phyloP scores from a whole-genome alignment of 2,329 filamentous ascomycete species.

The Diplodia corticola region DNA sequence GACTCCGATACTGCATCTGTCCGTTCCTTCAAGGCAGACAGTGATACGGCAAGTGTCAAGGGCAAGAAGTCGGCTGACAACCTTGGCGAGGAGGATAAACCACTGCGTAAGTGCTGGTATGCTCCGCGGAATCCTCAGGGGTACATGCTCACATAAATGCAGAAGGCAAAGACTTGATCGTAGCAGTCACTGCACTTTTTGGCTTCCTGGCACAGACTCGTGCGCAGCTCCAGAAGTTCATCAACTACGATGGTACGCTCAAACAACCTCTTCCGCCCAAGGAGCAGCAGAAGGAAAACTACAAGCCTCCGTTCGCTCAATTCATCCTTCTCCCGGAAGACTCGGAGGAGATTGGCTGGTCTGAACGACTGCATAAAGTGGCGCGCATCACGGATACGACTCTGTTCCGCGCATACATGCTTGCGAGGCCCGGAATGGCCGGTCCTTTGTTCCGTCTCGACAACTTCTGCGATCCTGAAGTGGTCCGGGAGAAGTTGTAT shows the following conservation, averaged over 20 bases:
- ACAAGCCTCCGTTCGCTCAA: constrained; percentile 46
- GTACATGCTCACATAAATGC: background rate
- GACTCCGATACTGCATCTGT: constrained; percentile 59
- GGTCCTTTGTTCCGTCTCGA: constrained; percentile 90
- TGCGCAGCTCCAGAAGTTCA: constrained; percentile 60
- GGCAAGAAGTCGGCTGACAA: constrained; percentile 47
- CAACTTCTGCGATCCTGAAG: constrained; percentile 95
- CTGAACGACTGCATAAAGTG: constrained; percentile 69
- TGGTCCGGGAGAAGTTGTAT: constrained; percentile 89
- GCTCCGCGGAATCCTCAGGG: background rate
- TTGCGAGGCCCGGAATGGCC: constrained; percentile 78
- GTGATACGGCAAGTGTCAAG: constrained; percentile 58
- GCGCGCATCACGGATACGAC: constrained; percentile 91
- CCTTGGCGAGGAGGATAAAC: constrained; percentile 47
- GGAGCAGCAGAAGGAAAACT: constrained; percentile 39
- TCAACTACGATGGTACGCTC: constrained; percentile 59
- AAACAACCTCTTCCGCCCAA: constrained; percentile 56
- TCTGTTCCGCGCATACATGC: constrained; percentile 93
- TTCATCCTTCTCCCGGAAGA: constrained; percentile 38
- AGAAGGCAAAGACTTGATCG: constrained; percentile 79
- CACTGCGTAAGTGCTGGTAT: constrained; percentile 31
- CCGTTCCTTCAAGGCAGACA: constrained; percentile 56
- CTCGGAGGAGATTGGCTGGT: constrained; percentile 58
- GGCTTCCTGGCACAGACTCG: constrained; percentile 87
- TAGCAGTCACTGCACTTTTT: constrained; percentile 79